Evolutionary conservation across 2,329 filamentous ascomycete species (phyloP), one percentile per base, ranked within the genome.

Genomic region (Aphanocladium album): DNA sequence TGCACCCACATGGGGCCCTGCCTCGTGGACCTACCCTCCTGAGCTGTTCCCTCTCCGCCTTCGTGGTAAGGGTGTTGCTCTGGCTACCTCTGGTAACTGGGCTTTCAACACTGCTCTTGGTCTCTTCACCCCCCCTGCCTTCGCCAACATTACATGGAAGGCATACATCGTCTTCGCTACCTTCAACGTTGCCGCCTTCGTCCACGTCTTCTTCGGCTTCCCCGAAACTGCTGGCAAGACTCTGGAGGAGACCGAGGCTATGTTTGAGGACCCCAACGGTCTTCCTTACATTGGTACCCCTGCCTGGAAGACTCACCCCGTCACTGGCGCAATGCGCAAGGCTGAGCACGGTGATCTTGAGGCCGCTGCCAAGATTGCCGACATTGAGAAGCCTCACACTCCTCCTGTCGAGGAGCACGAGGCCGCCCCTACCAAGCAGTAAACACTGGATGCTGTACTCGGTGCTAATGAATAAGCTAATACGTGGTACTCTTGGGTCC

Each of bases 181-280:
- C n/a, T 82, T 82, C 69, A 80, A 79, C 65, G 72, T 74, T n/a
- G 65, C 71, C 41, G 80, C 80, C 71, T 79, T 80, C 60, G 66
- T 79, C 57, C 80, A 83, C 65, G 76, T 79, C 30, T 79, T 80
- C 68, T 83, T 85, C 65, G 66, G 79, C 53, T 85, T 84, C 71
- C 82, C 82, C 0, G 82, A 85, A 69, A 85, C 82, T 0, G 76
- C 77, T 25, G 79, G 80, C 57, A 83, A 83, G 72, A 79, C 79
- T 0, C 74, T 84, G 1, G 82, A 85, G 63, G 81, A 83, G 63
- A 77, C 81, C 2, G 77, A 80, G 53, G 71, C 71, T 45, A 79
- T 82, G 58, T 83, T 83, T 59, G 76, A 77, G 56, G 70, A 72
- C 43, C 68, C 68, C 63, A 69, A 72, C 54, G 70, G 70, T 30